phyloP scores from a whole-genome alignment of 1,139 yeast genomes.

The Taphrina pruni region DNA sequence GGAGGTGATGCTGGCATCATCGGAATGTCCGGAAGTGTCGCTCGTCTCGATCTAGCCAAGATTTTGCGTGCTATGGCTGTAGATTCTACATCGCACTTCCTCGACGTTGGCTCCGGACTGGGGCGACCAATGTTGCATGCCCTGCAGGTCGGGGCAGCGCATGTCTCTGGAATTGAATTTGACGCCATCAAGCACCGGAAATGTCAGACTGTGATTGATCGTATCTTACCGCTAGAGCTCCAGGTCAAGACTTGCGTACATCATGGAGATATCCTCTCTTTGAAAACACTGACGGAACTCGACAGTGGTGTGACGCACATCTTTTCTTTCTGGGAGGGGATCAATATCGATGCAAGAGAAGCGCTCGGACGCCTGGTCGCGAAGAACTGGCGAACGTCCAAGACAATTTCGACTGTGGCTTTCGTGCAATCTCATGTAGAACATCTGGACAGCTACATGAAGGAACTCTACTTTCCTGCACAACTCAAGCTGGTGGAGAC shows the following conservation, averaged over 20 bases:
- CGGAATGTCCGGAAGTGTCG: conserved; percentile 31
- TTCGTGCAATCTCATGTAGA: conserved; percentile 10
- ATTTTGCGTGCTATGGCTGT: neutral
- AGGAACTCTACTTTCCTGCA: conserved; percentile 10
- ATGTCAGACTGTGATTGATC: conserved; percentile 18
- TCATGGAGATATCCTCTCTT: conserved; percentile 4
- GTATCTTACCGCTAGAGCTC: neutral
- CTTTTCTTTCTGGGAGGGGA: conserved; percentile 33
- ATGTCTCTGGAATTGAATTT: conserved; percentile 22
- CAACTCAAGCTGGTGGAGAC: conserved; percentile 6
- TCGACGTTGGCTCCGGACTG: conserved; percentile 26
- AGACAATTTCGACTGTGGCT: conserved; percentile 3
- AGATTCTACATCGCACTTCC: conserved; percentile 8
- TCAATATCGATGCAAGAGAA: conserved; percentile 21
- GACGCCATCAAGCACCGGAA: conserved; percentile 21
- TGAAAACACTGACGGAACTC: conserved; percentile 4
- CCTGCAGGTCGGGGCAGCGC: conserved; percentile 15
- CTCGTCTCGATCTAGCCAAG: conserved; percentile 5
- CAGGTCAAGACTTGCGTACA: conserved; percentile 24
- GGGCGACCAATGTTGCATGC: conserved; percentile 33
- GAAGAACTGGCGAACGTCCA: neutral
- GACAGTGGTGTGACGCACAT: conserved; percentile 3
- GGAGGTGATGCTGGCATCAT: conserved; percentile 26
- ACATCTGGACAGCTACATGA: conserved; percentile 16
- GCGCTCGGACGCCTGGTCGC: conserved; percentile 15